phyloP scores from a whole-genome alignment of 768 basidiomycete genomes.

The Mycena indigotica region DNA sequence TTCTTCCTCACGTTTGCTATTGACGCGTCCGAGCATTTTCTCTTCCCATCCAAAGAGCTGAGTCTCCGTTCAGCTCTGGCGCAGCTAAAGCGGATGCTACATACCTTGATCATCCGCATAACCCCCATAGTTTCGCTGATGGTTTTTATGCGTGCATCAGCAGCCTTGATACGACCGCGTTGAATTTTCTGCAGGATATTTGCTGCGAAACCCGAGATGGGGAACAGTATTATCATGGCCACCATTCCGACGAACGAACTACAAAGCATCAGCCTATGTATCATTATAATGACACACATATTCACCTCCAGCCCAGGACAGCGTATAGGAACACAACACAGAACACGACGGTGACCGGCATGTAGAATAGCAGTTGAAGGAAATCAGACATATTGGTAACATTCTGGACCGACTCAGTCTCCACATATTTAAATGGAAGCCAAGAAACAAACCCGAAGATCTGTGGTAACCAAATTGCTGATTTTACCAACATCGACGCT shows the following conservation, averaged over 20 bases:
- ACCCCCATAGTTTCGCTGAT: constrained; percentile 47
- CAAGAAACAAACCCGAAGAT: constrained; percentile 25
- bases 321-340: constrained; percentile 32
- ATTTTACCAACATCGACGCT: constrained; percentile 49
- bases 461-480: constrained; percentile 61
- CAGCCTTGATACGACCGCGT: constrained; percentile 16
- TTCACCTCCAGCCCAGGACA: constrained; percentile 34
- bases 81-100: constrained; percentile 47
- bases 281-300: neutral
- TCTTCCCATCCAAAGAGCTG: constrained; percentile 74
- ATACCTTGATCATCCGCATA: constrained; percentile 57
- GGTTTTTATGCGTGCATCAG: constrained; percentile 46
- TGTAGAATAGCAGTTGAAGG: constrained; percentile 24
- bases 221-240: constrained; percentile 42
- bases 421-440: neutral
- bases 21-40: constrained; percentile 55
- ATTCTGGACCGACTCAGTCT: constrained; percentile 2
- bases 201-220: constrained; percentile 46
- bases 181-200: constrained; percentile 31
- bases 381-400: constrained; percentile 21
- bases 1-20: constrained; percentile 64
- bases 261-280: neutral
- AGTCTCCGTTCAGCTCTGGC: neutral
- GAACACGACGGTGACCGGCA: constrained; percentile 25
- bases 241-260: constrained; percentile 48